Conservation (phyloP, 345 rosid species). For the Euphorbia pulcherrima region DNA sequence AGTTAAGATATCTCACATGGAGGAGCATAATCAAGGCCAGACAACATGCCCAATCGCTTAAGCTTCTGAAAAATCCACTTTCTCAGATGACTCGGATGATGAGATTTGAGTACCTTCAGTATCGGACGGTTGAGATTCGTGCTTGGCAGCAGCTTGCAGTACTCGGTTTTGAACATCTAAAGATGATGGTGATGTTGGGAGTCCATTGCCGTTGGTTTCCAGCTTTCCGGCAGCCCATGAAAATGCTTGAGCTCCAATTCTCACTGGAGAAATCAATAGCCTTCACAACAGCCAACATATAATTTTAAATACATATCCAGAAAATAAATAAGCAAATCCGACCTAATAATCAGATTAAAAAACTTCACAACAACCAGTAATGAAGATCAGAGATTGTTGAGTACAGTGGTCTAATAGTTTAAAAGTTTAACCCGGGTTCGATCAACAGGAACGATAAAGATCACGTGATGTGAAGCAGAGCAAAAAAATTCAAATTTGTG, state of each 20-base stretch:
- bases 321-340: neutral
- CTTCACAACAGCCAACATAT: constrained; percentile 27
- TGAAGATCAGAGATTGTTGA: neutral
- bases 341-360: neutral
- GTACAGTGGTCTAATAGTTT: neutral
- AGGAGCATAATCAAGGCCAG: neutral
- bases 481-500: neutral
- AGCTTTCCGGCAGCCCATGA: constrained; percentile 83
- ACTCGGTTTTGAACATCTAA: constrained; percentile 75
- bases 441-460: neutral
- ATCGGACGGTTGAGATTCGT: constrained; percentile 80
- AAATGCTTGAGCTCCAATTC: constrained; percentile 66
- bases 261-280: constrained; percentile 57
- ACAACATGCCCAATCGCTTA: constrained; percentile 10
- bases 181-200: constrained; percentile 92
- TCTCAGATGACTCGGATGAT: constrained; percentile 40
- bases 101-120: constrained; percentile 36
- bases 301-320: neutral
- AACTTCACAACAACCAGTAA: neutral
- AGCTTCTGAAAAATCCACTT: constrained; percentile 54
- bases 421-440: too few relatives aligned
- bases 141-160: constrained; percentile 87
- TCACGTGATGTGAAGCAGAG: neutral
- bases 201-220: constrained; percentile 74
- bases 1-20: neutral